Conservation (phyloP, 1,139 yeast genomes). For the Saccharomyces uvarum region DNA sequence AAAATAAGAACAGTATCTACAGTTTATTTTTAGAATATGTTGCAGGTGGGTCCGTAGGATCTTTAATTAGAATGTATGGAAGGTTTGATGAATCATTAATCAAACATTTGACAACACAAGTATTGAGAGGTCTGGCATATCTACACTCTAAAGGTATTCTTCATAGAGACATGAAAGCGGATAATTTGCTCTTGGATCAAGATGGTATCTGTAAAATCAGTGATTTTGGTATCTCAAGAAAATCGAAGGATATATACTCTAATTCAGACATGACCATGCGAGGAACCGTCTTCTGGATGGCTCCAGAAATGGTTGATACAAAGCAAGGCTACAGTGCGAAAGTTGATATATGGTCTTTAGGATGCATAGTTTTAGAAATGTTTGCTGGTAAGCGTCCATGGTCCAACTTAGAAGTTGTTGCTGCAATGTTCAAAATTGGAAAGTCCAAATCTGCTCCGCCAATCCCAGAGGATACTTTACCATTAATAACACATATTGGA, state of each 20-base stretch:
- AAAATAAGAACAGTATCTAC: constrained; percentile 64
- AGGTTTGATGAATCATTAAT: constrained; percentile 74
- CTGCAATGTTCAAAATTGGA: constrained; percentile 68
- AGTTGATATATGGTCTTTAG: constrained; percentile 87
- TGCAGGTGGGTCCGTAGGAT: constrained; percentile 95
- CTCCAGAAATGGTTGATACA: constrained; percentile 91
- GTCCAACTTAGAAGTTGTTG: constrained; percentile 72
- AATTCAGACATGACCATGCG: constrained; percentile 97
- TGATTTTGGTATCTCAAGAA: constrained; percentile 93
- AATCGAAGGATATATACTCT: constrained; percentile 77
- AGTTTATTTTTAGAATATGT: constrained; percentile 89
- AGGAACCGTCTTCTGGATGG: constrained; percentile 99
- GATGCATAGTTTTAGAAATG: constrained; percentile 96
- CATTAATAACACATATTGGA: constrained; percentile 56
- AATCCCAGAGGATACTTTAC: constrained; percentile 76
- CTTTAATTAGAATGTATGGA: constrained; percentile 76
- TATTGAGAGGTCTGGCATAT: constrained; percentile 74
- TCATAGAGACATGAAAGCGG: constrained; percentile 95
- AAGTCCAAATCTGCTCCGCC: constrained; percentile 84
- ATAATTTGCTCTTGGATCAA: constrained; percentile 75
- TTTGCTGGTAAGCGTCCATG: constrained; percentile 79
- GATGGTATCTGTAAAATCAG: constrained; percentile 95
- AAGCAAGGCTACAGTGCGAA: constrained; percentile 95
- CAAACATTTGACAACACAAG: constrained; percentile 68
- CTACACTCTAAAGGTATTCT: constrained; percentile 80